Evolutionary conservation across 352 stramenopile genomes (phyloP).

Genomic region (Aphanomyces astaci): DNA sequence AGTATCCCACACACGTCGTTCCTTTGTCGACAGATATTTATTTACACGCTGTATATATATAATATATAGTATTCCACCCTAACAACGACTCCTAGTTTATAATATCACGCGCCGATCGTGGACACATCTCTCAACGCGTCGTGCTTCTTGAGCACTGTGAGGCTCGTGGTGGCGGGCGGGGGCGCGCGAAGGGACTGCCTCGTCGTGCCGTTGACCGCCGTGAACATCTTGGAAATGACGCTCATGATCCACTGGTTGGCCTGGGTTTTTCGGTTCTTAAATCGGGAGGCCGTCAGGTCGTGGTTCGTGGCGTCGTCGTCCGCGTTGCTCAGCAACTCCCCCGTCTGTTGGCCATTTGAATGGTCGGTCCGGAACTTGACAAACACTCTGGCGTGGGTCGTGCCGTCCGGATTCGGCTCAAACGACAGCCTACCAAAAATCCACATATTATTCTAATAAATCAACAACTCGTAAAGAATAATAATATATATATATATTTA

Average conservation of each 20-base stretch:
- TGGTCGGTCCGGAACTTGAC: constrained; percentile 19
- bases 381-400: constrained; percentile 14
- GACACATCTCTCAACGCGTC: neutral
- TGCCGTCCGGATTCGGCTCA: constrained; percentile 14
- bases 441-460: neutral
- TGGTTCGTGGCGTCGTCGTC: neutral
- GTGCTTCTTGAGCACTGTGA: constrained; percentile 6
- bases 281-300: neutral
- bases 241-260: constrained; percentile 25
- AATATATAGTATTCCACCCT: too few species aligned
- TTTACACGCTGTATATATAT: too few species aligned
- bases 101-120: neutral
- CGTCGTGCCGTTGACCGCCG: neutral
- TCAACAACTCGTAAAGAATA: neutral
- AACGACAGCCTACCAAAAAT: constrained; percentile 25
- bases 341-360: constrained; percentile 5
- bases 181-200: neutral
- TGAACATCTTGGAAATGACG: constrained; percentile 21
- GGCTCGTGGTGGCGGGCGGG: neutral
- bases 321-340: neutral
- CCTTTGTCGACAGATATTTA: too few species aligned
- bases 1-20: too few species aligned
- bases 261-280: constrained; percentile 1
- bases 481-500: too few species aligned
- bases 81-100: neutral